phyloP scores from a whole-genome alignment of 208 protist genomes.

The Trypanosoma melophagium region DNA sequence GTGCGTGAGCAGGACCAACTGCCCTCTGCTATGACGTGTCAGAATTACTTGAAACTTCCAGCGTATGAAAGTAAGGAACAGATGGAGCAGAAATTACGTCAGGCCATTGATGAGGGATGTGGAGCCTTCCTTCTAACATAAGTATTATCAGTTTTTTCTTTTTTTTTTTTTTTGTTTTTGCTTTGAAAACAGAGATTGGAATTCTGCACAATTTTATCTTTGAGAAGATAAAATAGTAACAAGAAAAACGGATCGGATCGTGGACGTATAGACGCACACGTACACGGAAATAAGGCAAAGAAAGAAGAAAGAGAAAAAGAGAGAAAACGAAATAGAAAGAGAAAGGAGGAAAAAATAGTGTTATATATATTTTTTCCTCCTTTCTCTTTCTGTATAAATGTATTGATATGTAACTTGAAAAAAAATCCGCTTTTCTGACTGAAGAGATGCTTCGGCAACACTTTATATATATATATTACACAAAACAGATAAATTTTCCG shows the following conservation, averaged over 20 bases:
- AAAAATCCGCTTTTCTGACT: too few species aligned
- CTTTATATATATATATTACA: neutral
- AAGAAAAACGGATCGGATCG: neutral
- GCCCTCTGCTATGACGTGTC: constrained; percentile 92
- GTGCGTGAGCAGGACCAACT: constrained; percentile 75
- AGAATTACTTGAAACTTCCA: constrained; percentile 93
- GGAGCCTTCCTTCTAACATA: constrained; percentile 88
- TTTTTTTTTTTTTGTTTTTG: constrained; percentile 9
- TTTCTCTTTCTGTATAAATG: neutral
- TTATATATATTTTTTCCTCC: neutral
- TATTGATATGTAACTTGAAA: neutral
- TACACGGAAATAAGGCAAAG: neutral
- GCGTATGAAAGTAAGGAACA: constrained; percentile 80
- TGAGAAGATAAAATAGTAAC: neutral
- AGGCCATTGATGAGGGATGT: constrained; percentile 83
- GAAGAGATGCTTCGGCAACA: too few species aligned
- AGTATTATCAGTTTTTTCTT: constrained; percentile 5
- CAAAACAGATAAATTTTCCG: too few species aligned
- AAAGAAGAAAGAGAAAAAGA: neutral
- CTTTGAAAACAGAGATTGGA: neutral
- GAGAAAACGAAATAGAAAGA: constrained; percentile 2
- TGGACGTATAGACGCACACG: too few species aligned
- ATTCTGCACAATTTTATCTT: neutral
- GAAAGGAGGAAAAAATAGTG: neutral
- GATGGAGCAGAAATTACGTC: constrained; percentile 85